Base-by-base conservation (phyloP, 305 asterid genomes). In the Coffea humblotiana region DNA sequence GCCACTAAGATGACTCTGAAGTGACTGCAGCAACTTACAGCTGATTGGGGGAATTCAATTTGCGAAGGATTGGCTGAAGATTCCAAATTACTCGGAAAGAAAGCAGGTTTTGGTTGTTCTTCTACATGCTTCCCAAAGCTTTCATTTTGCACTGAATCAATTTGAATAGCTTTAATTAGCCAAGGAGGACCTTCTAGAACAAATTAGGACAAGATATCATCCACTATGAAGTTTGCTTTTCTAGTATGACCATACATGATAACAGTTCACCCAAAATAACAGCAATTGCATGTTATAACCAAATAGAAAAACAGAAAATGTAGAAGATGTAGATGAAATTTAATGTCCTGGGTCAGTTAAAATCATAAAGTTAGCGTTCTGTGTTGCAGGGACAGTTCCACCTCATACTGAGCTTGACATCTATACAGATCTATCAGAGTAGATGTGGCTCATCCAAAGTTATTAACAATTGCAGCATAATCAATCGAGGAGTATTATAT, bases 21-120 rank as follows among this genome's bases (percentile, higher is more conserved):
- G 35, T 71, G 69, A 74, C 18, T 77, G 80, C 51, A 67, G 77
- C 77, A 71, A 67, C 97, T 86, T 88, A 95, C 99, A 58, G 87
- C 82, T 23, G 98, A 88, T 82, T 87, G 93, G 84, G 72, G 82
- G 54, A 82, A 81, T 78, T 92, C 97, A 74, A 87, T 70, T 79
- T 88, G 93, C 64, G 89, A 85, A 29, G 86, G 83, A 68, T 79
- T 86, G 64, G 74, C 70, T 47, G 92, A 85, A 40, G 84, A 82
- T 74, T 90, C 93, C 4, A 87, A 88, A 82, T 91, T 85, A 82
- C 86, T 79, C 58, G 81, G 74, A 61, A 81, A 83, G 83, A 88
- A 80, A 40, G 89, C 85, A 75, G 92, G 89, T 84, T 87, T 90
- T 86, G 76, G 80, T 72, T 85, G 88, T 54, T 61, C 89, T 49